A percentile compares a stretch with the other conserved stretches of the same genome.
These are phyloP conservation scores for Oxytropis ochrocephala DNA, from an alignment of 306 rosid genomes.

Conservation along the genomic window DNA sequence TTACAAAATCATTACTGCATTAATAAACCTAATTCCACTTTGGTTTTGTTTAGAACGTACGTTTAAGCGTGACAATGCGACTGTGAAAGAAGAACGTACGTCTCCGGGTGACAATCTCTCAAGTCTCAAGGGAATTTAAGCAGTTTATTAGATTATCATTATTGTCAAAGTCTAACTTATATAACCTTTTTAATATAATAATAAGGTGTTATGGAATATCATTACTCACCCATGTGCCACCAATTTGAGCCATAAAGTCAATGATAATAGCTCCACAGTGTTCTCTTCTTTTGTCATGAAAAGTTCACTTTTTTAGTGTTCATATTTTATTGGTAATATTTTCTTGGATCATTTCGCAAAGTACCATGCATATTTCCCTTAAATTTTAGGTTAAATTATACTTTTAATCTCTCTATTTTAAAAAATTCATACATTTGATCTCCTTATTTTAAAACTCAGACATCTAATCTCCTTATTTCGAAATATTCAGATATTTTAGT, in stretches of 20 bases:
- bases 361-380: constrained; percentile 10
- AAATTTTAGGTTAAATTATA: too few species aligned
- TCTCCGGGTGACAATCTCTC: constrained; percentile 9
- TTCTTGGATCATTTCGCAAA: constrained; percentile 6
- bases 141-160: constrained; percentile 24
- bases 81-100: neutral
- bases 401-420: too few species aligned
- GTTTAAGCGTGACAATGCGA: constrained; percentile 10
- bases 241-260: constrained; percentile 42
- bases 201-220: constrained; percentile 33
- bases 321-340: constrained; percentile 22
- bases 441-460: too few species aligned
- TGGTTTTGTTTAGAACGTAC: neutral
- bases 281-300: constrained; percentile 34
- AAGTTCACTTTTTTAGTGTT: constrained; percentile 27
- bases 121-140: constrained; percentile 15
- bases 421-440: too few species aligned
- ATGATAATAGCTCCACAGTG: constrained; percentile 53
- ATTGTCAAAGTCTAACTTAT: constrained; percentile 13
- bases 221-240: constrained; percentile 58
- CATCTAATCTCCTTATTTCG: too few species aligned
- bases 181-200: constrained; percentile 18
- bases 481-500: too few species aligned
- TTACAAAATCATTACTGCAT: neutral
- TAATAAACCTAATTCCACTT: neutral